These are phyloP conservation scores for Cucurbitaria berberidis DNA, from an alignment of 2,329 filamentous ascomycete genomes.

Conservation along the genomic window DNA sequence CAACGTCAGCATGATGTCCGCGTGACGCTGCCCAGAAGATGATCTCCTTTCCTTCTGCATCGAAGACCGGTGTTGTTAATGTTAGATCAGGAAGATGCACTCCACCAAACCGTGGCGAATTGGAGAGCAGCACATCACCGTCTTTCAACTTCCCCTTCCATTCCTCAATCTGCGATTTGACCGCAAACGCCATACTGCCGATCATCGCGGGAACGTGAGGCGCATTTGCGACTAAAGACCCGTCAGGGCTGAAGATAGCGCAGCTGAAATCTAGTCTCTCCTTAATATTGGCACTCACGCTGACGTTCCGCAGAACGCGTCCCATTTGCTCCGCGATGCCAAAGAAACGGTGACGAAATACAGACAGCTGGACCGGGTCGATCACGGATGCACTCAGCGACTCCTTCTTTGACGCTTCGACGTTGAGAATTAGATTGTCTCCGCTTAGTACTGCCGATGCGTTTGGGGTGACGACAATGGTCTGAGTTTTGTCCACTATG, in stretches of 20 bases:
- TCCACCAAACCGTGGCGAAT: conserved; percentile 50
- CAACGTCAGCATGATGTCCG: conserved; percentile 58
- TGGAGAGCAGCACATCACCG: conserved; percentile 51
- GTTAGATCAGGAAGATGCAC: conserved; percentile 54
- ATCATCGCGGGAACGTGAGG: conserved; percentile 53
- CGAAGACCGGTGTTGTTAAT: conserved; percentile 54
- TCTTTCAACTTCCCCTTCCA: conserved; percentile 44
- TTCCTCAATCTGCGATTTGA: conserved; percentile 48
- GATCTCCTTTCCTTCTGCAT: conserved; percentile 61
- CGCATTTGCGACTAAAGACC: conserved; percentile 50
- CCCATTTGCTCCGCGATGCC: conserved; percentile 66
- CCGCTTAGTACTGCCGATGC: conserved; percentile 75
- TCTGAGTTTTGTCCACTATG: conserved; percentile 83
- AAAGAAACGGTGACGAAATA: conserved; percentile 65
- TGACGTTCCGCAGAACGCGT: conserved; percentile 61
- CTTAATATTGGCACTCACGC: conserved; percentile 57
- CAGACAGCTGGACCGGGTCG: conserved; percentile 60
- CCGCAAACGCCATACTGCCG: conserved; percentile 23
- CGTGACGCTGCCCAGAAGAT: conserved; percentile 62
- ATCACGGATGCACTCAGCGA: conserved; percentile 17
- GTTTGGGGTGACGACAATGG: conserved; percentile 80
- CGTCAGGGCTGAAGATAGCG: conserved; percentile 51
- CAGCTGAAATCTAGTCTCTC: conserved; percentile 54
- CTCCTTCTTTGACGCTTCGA: background rate
- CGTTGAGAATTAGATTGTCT: conserved; percentile 73